Conservation (phyloP, 768 basidiomycete genomes). For the Boletus fagicola region DNA sequence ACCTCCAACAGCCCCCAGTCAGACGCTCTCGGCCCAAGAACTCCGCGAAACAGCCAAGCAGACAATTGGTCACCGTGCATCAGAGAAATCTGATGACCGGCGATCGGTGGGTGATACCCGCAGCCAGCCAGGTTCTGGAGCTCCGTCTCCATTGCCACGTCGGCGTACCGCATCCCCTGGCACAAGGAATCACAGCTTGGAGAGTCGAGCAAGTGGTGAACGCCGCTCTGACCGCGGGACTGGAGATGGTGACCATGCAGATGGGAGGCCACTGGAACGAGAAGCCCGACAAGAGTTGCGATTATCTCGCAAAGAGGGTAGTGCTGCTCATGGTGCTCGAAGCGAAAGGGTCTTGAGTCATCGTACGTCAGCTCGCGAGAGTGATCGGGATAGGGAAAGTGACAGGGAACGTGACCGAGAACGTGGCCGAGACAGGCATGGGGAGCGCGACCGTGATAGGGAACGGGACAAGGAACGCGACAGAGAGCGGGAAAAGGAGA, state of each 20-base stretch:
- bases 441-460: conserved; percentile 47
- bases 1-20: conserved; percentile 74
- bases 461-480: conserved; percentile 44
- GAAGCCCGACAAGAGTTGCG: conserved; percentile 48
- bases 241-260: conserved; percentile 43
- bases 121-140: conserved; percentile 49
- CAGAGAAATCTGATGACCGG: conserved; percentile 43
- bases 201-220: conserved; percentile 71
- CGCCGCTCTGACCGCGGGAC: conserved; percentile 54
- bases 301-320: conserved; percentile 41
- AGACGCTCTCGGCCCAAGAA: conserved; percentile 75
- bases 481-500: conserved; percentile 39
- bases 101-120: conserved; percentile 38
- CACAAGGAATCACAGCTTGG: conserved; percentile 65
- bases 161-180: conserved; percentile 65
- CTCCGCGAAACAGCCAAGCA: conserved; percentile 78
- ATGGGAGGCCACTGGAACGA: conserved; percentile 55
- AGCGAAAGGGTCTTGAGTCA: conserved; percentile 47
- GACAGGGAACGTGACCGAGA: conserved; percentile 51
- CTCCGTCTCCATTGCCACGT: conserved; percentile 53
- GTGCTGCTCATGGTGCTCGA: conserved; percentile 52
- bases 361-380: conserved; percentile 35
- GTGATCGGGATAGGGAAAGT: conserved; percentile 41
- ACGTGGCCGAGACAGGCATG: conserved; percentile 44
- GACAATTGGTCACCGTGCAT: conserved; percentile 42